Evolutionary conservation across 2,329 filamentous ascomycete genomes (phyloP).

Genomic region (Teratosphaeria epicoccoides): DNA sequence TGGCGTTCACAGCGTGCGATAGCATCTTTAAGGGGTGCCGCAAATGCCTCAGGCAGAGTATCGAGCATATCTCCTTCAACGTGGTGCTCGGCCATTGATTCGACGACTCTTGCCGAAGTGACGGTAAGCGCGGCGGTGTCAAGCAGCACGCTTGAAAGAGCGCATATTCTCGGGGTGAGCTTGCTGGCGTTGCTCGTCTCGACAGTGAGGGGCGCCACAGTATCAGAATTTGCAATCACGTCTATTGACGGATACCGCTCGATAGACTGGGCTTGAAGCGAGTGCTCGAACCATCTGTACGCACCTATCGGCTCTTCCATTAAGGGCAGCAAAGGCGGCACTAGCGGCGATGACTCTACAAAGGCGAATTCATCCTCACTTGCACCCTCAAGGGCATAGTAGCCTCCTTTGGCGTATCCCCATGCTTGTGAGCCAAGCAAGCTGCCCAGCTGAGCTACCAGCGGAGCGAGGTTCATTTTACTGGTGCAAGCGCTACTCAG

Average conservation of each 20-base stretch:
- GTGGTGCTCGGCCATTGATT: slow-evolving; percentile 60
- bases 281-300: slow-evolving; percentile 23
- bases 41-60: slow-evolving; percentile 74
- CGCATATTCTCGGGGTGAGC: slow-evolving; percentile 16
- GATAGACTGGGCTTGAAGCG: slow-evolving; percentile 7
- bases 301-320: slow-evolving; percentile 20
- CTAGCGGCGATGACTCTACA: slow-evolving; percentile 14
- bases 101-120: slow-evolving; percentile 15
- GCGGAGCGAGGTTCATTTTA: slow-evolving; percentile 44
- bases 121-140: slow-evolving; percentile 14
- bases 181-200: slow-evolving; percentile 2
- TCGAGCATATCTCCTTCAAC: slow-evolving; percentile 61
- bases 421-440: slow-evolving; percentile 71
- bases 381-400: slow-evolving; percentile 52
- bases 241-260: slow-evolving; percentile 17
- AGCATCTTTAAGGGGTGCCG: slow-evolving; percentile 68
- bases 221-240: slow-evolving; percentile 14
- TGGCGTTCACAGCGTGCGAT: slow-evolving; percentile 75
- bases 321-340: slow-evolving; percentile 5
- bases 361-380: slow-evolving; percentile 39
- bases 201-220: slow-evolving; percentile 1
- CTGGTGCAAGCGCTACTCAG: slow-evolving; percentile 4
- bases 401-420: slow-evolving; percentile 41
- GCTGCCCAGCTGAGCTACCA: slow-evolving; percentile 67
- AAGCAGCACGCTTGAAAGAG: slow-evolving; percentile 15